Evolutionary conservation across 192 early-diverging fungal species (phyloP).

Genomic region (Backusella australiensis): DNA sequence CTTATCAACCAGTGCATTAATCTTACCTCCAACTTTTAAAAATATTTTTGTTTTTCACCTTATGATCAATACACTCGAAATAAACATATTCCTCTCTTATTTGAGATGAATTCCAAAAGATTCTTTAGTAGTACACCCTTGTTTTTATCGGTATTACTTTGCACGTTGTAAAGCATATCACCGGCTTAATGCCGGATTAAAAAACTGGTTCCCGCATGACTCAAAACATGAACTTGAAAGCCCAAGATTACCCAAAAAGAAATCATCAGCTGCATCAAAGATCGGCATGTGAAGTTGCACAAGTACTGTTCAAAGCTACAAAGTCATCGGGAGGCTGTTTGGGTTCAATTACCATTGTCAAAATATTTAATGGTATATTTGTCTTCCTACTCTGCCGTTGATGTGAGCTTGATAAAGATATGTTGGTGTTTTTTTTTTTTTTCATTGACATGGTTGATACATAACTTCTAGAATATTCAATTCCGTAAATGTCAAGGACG

Average conservation of each 20-base stretch:
- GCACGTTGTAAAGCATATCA: slow-evolving; percentile 85
- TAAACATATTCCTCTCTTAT: slow-evolving; percentile 64
- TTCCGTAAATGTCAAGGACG: slow-evolving; percentile 97
- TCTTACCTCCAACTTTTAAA: slow-evolving; percentile 94
- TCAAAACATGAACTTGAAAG: slow-evolving; percentile 73
- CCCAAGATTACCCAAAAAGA: slow-evolving; percentile 66
- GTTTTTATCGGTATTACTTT: slow-evolving; percentile 97
- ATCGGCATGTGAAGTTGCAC: slow-evolving; percentile 94
- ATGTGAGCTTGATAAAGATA: slow-evolving; percentile 97
- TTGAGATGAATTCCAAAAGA: slow-evolving; percentile 81
- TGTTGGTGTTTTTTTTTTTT: slow-evolving; percentile 87
- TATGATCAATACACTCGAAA: slow-evolving; percentile 65
- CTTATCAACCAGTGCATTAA: slow-evolving; percentile 83
- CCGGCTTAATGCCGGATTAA: slow-evolving; percentile 95
- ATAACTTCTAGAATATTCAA: slow-evolving; percentile 98
- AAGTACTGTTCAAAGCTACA: slow-evolving; percentile 93
- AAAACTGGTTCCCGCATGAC: slow-evolving; percentile 64
- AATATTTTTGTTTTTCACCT: slow-evolving; percentile 83
- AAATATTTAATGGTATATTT: slow-evolving; percentile 98
- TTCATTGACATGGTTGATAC: slow-evolving; percentile 97
- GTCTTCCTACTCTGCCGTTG: slow-evolving; percentile 99
- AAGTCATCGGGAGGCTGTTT: slow-evolving; percentile 91
- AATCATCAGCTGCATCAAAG: slow-evolving; percentile 72
- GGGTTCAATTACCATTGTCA: slow-evolving; percentile 99
- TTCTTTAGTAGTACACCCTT: slow-evolving; percentile 94